Conservation (phyloP, 192 early-diverging fungal genomes). For the Entrophospora sp. region DNA sequence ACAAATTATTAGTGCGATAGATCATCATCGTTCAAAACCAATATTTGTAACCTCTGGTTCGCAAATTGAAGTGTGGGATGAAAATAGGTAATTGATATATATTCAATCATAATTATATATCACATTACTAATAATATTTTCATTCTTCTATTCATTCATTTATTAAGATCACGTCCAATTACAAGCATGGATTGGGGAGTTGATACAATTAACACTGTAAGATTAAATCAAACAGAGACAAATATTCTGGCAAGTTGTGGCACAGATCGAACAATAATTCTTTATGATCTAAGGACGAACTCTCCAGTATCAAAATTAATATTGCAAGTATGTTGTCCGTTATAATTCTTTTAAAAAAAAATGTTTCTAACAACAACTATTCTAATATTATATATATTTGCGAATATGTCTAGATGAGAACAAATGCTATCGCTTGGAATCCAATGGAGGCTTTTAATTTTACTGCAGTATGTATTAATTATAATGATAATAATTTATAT, state of each 20-base stretch:
- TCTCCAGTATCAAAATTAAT: constrained; percentile 79
- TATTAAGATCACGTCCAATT: constrained; percentile 64
- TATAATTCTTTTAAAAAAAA: not conserved
- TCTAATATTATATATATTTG: not conserved
- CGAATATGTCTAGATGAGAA: constrained; percentile 49
- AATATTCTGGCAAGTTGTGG: constrained; percentile 88
- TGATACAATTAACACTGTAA: constrained; percentile 89
- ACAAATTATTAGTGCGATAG: constrained; percentile 65
- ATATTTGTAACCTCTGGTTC: constrained; percentile 86
- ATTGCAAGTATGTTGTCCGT: constrained; percentile 43
- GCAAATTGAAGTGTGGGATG: constrained; percentile 91
- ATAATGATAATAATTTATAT: too few species aligned
- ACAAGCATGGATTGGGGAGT: constrained; percentile 83
- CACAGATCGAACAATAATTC: constrained; percentile 84
- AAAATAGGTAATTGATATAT: constrained; percentile 31
- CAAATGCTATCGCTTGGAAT: constrained; percentile 98
- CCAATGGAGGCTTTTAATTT: constrained; percentile 99
- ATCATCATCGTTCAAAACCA: constrained; percentile 79
- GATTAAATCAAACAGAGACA: constrained; percentile 96
- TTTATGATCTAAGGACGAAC: constrained; percentile 90
- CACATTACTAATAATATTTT: not conserved
- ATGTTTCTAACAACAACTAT: not conserved
- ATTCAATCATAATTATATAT: not conserved
- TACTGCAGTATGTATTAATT: constrained; percentile 43
- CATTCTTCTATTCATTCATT: not conserved